These are phyloP conservation scores for Didymella glomerata DNA, from an alignment of 2,329 filamentous ascomycete genomes.

Conservation along the genomic window DNA sequence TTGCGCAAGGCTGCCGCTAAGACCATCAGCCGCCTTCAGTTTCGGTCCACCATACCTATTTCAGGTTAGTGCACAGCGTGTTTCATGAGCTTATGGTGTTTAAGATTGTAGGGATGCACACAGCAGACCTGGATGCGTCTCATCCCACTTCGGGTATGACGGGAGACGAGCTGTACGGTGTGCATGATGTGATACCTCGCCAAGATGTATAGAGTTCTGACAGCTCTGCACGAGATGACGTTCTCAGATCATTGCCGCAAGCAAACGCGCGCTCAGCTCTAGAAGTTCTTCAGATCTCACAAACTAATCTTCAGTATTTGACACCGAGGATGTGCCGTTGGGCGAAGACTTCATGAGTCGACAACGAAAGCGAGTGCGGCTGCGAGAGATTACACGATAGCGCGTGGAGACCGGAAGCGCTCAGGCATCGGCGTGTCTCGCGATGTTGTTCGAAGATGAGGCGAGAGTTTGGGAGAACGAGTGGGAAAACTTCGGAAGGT, in stretches of 20 bases:
- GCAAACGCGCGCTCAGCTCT: conserved; percentile 1
- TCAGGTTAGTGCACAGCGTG: not conserved
- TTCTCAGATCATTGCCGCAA: conserved; percentile 2
- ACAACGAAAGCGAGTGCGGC: not conserved
- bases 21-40: conserved; percentile 11
- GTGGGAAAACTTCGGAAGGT: not conserved
- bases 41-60: not conserved
- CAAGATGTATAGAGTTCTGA: not conserved
- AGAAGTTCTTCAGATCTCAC: not conserved
- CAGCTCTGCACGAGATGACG: not conserved
- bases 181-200: conserved; percentile 3
- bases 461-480: not conserved
- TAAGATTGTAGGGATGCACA: conserved; percentile 16
- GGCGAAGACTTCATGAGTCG: conserved; percentile 3
- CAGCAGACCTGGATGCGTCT: conserved; percentile 11
- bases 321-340: conserved; percentile 5
- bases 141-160: conserved; percentile 1
- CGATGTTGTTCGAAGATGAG: not conserved
- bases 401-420: not conserved
- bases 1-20: conserved; percentile 17
- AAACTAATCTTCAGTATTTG: not conserved
- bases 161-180: conserved; percentile 1
- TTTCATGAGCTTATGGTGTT: conserved; percentile 16
- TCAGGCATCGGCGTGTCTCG: not conserved
- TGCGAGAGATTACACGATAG: not conserved